These are phyloP conservation scores for Leucocoprinus leucothites DNA, from an alignment of 768 basidiomycete species.

Conservation along the genomic window DNA sequence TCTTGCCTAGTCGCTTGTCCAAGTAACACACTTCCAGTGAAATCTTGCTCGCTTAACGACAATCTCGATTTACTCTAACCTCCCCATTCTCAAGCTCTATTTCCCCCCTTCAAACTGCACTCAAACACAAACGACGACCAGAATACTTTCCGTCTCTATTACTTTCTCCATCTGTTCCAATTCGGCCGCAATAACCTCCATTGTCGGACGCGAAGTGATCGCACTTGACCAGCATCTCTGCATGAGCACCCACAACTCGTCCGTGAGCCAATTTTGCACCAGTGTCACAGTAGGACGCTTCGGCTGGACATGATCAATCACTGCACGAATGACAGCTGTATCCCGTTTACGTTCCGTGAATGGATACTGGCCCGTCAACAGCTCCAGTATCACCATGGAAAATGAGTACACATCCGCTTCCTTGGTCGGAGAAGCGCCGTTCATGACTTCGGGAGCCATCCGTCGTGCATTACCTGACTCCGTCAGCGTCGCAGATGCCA, in stretches of 20 bases:
- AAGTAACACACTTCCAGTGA: no score
- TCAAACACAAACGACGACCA: no score
- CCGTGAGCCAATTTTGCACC: slow-evolving; percentile 36
- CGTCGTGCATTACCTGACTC: slow-evolving; percentile 49
- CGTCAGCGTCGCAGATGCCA: slow-evolving; percentile 44
- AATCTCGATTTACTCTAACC: no score
- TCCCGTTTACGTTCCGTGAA: slow-evolving; percentile 50
- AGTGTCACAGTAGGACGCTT: slow-evolving; percentile 35
- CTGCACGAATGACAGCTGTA: slow-evolving; percentile 44
- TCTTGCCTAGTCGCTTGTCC: no score
- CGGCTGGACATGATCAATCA: slow-evolving; percentile 38
- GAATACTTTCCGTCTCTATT: no score
- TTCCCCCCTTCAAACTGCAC: no score
- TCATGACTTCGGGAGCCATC: slow-evolving; percentile 59
- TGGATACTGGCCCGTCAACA: slow-evolving; percentile 50
- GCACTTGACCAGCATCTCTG: slow-evolving; percentile 36
- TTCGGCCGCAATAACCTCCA: slow-evolving; percentile 31
- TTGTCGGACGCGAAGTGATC: slow-evolving; percentile 34
- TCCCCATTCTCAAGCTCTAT: no score
- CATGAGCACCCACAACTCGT: slow-evolving; percentile 46
- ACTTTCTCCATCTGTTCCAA: slow-evolving; percentile 9
- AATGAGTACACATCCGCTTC: slow-evolving; percentile 50
- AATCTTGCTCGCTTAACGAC: no score
- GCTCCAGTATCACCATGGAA: slow-evolving; percentile 9
- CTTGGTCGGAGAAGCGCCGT: slow-evolving; percentile 43